Percentiles rank a stretch among this genome's conserved stretches.
phyloP scores from a whole-genome alignment of 2,329 filamentous ascomycete genomes.

The Xylariaceae sp. region DNA sequence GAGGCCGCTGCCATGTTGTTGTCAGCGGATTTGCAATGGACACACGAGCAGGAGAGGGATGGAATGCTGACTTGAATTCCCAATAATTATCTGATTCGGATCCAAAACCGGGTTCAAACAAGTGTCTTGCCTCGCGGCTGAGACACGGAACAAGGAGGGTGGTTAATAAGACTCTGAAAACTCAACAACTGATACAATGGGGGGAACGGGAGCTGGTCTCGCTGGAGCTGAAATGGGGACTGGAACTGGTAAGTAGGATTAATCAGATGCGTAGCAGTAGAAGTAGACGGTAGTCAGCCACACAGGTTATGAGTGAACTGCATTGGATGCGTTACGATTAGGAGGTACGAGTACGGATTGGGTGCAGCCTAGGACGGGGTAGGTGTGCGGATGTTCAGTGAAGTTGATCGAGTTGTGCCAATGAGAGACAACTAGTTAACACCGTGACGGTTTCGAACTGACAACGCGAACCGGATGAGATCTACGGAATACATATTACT shows the following conservation, averaged over 20 bases:
- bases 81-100: not conserved
- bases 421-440: not conserved
- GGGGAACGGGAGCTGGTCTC: too few relatives aligned
- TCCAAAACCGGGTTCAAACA: not conserved
- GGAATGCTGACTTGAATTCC: not conserved
- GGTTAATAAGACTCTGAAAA: not conserved
- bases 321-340: not conserved
- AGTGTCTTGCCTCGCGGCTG: not conserved
- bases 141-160: not conserved
- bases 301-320: too few relatives aligned
- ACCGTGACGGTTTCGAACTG: not conserved
- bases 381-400: too few relatives aligned
- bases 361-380: too few relatives aligned
- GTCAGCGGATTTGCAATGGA: not conserved
- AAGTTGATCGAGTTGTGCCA: constrained; percentile 4
- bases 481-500: not conserved
- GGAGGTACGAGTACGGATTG: not conserved
- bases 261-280: too few relatives aligned
- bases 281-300: too few relatives aligned
- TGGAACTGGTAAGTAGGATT: too few relatives aligned
- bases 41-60: not conserved
- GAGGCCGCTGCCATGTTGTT: not conserved
- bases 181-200: not conserved
- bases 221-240: too few relatives aligned
- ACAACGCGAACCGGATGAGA: too few relatives aligned